Evolutionary conservation across 805 yeast genomes (phyloP).

Genomic region (Brettanomyces nanus): DNA sequence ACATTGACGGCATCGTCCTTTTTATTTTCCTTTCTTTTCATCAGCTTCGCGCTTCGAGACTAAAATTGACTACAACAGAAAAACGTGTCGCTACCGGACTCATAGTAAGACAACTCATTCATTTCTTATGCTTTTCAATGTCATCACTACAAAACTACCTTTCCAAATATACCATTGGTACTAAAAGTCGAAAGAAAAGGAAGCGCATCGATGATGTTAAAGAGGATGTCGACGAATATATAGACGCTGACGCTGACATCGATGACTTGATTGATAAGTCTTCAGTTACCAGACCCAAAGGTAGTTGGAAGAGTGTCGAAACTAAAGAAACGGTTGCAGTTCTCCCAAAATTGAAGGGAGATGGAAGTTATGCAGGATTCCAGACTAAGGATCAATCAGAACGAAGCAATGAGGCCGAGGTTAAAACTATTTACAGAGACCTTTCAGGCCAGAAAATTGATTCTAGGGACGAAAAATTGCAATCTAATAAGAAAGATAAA

Average conservation of each 20-base stretch:
- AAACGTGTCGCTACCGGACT: no score
- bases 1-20: no score
- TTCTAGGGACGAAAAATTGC: not conserved
- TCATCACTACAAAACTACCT: constrained; percentile 9
- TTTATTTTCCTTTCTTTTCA: constrained; percentile 30
- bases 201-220: constrained; percentile 1
- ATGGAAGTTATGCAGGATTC: constrained; percentile 30
- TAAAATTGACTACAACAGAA: no score
- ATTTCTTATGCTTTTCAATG: no score
- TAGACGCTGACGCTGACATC: not conserved
- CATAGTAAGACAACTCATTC: no score
- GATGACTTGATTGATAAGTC: no score
- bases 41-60: no score
- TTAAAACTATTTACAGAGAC: constrained; percentile 50
- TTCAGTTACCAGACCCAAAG: constrained; percentile 8
- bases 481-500: not conserved
- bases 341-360: constrained; percentile 11
- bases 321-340: constrained; percentile 13
- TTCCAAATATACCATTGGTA: constrained; percentile 5
- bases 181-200: constrained; percentile 3
- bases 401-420: constrained; percentile 9
- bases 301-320: constrained; percentile 15
- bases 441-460: constrained; percentile 38
- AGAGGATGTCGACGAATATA: not conserved
- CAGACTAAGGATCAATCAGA: constrained; percentile 39